Evolutionary conservation across 23 red algal genomes (phyloP), one percentile per base, ranked within the genome.

Genomic region (Gracilaria caudata): DNA sequence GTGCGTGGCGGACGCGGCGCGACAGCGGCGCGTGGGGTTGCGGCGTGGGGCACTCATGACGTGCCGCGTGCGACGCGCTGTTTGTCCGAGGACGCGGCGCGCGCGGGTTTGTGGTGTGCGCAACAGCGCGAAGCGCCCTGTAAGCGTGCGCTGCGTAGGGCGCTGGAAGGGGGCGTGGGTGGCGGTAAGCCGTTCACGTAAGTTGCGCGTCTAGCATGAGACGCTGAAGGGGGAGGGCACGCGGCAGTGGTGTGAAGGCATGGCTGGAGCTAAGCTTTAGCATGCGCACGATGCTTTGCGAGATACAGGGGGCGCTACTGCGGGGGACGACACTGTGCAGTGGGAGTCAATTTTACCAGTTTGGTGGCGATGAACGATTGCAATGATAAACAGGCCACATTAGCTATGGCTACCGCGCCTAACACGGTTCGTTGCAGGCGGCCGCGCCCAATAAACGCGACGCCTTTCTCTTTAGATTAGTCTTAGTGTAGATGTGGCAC

Each of bases 401-500:
- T n/a, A n/a, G n/a, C n/a, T n/a, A 24, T 24, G 54, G 17, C 17
- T 1, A 24, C 30, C 9, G 30, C 61, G 29, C 13, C 30, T 36
- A 75, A 24, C 38, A 47, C 70, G 70, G 33, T 19, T 65, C 60
- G 25, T 34, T 34, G 5, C 5, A 2, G 25, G 32, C 70, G 2
- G 43, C 39, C 12, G 38, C 70, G 70, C 38, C 70, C 20, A 45
- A 3, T 3, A 75, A 53, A 14, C 65, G 64, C 24, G 82, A 68
- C 25, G 82, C 82, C 64, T 86, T 86, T 9, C 82, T 45, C 82
- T 74, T 86, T 17, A 51, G 44, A 59, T 86, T 86, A 0, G 82
- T 86, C 60, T 72, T 68, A 7, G 82, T 86, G 51, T 86, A 86
- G 66, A 86, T 86, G 46, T 86, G 82, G 66, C 82, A 86, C 3